These are phyloP conservation scores for Moelleriella libera DNA, from an alignment of 2,329 filamentous ascomycete species.

Conservation along the genomic window DNA sequence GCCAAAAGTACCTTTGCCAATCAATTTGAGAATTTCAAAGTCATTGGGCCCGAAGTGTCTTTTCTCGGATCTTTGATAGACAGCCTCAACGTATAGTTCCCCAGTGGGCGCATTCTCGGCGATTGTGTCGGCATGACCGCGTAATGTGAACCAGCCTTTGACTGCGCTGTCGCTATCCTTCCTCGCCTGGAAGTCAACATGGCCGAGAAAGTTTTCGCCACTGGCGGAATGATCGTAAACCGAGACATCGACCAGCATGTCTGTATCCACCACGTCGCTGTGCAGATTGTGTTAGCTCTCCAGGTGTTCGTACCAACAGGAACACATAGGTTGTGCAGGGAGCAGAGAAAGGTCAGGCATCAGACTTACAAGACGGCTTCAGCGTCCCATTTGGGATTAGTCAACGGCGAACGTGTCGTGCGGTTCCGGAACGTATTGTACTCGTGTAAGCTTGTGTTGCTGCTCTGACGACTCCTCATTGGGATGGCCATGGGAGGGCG, in stretches of 20 bases:
- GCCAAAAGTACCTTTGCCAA: constrained; percentile 95
- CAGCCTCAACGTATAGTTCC: constrained; percentile 76
- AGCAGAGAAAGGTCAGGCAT: not conserved
- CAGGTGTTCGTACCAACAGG: not conserved
- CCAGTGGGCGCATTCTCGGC: constrained; percentile 65
- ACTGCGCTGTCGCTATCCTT: constrained; percentile 54
- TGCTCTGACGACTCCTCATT: constrained; percentile 93
- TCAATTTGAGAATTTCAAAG: constrained; percentile 90
- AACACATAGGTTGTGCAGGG: not conserved
- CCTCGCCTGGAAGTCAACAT: constrained; percentile 65
- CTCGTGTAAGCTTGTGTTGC: constrained; percentile 74
- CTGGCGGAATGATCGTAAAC: constrained; percentile 74
- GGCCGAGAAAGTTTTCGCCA: constrained; percentile 82
- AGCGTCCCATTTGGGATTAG: constrained; percentile 89
- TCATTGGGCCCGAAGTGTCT: constrained; percentile 89
- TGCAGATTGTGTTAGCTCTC: constrained; percentile 5
- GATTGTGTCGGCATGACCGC: constrained; percentile 57
- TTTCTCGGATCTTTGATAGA: constrained; percentile 76
- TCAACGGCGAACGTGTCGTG: constrained; percentile 42
- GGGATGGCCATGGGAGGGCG: constrained; percentile 82
- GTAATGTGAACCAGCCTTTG: constrained; percentile 74
- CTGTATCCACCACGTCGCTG: constrained; percentile 85
- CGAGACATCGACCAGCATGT: constrained; percentile 82
- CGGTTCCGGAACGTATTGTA: constrained; percentile 45
- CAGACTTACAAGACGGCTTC: constrained; percentile 76